Conservation (phyloP, 2,329 filamentous ascomycete species). For the Dothistroma septosporum region DNA sequence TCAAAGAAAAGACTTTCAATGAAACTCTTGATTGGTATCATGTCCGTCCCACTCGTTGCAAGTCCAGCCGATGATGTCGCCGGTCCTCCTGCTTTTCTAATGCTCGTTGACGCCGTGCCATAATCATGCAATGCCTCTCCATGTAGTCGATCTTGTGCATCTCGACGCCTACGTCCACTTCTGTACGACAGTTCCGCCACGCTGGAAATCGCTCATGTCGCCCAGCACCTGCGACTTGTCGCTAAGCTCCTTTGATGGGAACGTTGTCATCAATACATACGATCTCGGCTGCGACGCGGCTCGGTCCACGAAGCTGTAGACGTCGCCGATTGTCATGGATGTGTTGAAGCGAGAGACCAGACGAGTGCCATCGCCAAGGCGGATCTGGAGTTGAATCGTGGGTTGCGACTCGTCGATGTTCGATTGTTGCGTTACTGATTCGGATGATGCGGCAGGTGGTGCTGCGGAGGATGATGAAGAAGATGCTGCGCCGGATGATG, state of each 20-base stretch:
- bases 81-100: neutral
- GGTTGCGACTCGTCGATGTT: slow-evolving; percentile 63
- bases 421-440: slow-evolving; percentile 33
- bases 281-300: slow-evolving; percentile 56
- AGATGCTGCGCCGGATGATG: slow-evolving; percentile 27
- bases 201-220: slow-evolving; percentile 49
- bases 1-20: neutral
- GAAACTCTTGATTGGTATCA: neutral
- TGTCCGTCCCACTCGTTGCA: neutral
- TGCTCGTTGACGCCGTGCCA: neutral
- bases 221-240: slow-evolving; percentile 55
- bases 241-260: slow-evolving; percentile 74
- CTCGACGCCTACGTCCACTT: slow-evolving; percentile 44
- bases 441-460: slow-evolving; percentile 29
- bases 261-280: slow-evolving; percentile 76
- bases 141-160: neutral
- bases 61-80: neutral
- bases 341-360: slow-evolving; percentile 79
- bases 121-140: neutral
- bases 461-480: slow-evolving; percentile 34
- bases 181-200: slow-evolving; percentile 54
- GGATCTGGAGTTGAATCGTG: slow-evolving; percentile 67
- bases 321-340: slow-evolving; percentile 69
- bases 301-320: slow-evolving; percentile 70
- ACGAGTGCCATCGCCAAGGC: slow-evolving; percentile 71